A percentile compares a stretch with the other conserved stretches of the same genome.
These are phyloP conservation scores for Ophiostoma tasmaniense DNA, from an alignment of 2,329 filamentous ascomycete species.

Conservation along the genomic window DNA sequence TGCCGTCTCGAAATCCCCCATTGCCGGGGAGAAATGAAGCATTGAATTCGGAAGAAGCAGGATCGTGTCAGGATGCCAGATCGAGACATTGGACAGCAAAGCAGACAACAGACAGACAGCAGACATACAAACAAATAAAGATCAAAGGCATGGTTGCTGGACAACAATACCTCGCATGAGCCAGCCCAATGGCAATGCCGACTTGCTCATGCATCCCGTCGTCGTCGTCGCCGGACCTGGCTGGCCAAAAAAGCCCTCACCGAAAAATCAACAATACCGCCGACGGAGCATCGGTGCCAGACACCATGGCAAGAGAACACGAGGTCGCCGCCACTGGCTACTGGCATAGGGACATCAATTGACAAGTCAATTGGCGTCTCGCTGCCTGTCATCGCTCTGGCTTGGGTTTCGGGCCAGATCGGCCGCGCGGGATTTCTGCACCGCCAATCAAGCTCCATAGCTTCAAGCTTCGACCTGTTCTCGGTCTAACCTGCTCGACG, in stretches of 20 bases:
- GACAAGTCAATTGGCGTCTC: not conserved
- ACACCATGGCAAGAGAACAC: not conserved
- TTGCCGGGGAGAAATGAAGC: not conserved
- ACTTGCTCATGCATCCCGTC: constrained; percentile 1
- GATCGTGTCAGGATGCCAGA: not conserved
- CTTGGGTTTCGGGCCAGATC: not conserved
- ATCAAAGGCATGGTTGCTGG: not conserved
- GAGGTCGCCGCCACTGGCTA: not conserved
- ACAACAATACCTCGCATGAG: not conserved
- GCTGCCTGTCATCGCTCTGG: not conserved
- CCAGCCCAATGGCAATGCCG: constrained; percentile 4
- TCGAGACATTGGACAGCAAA: not conserved
- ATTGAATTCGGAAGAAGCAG: constrained; percentile 6
- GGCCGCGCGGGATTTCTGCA: constrained; percentile 8
- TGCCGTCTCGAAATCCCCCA: constrained; percentile 18
- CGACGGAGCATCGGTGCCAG: not conserved
- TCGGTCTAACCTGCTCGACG: not conserved
- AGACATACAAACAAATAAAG: too few relatives aligned
- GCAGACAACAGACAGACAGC: not conserved
- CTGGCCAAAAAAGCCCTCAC: constrained; percentile 9
- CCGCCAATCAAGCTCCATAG: not conserved
- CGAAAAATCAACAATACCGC: not conserved
- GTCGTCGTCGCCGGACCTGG: not conserved
- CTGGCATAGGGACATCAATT: not conserved
- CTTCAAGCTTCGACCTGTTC: not conserved